Percentiles rank a stretch among this genome's conserved stretches.
Conservation (phyloP, 2,329 filamentous ascomycete genomes). For the Colletotrichum sp. region DNA sequence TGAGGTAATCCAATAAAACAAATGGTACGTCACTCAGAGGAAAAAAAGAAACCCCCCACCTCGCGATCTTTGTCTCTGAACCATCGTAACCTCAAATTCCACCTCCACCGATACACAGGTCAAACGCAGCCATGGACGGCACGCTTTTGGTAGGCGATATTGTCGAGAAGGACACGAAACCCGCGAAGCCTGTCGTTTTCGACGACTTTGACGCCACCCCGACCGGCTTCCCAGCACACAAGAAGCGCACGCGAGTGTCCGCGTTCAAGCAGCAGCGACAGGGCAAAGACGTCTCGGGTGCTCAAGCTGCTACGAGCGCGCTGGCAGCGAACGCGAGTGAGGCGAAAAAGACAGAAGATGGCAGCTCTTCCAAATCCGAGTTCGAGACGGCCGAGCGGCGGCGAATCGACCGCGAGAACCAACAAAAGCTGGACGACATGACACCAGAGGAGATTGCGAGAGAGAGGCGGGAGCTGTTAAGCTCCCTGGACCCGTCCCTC, state of each 20-base stretch:
- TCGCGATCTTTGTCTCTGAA: not conserved
- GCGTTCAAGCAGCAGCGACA: constrained; percentile 78
- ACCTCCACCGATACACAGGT: not conserved
- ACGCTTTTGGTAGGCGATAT: constrained; percentile 75
- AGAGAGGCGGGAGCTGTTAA: constrained; percentile 81
- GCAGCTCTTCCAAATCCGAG: constrained; percentile 21
- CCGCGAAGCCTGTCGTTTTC: constrained; percentile 66
- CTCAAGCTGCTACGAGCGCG: constrained; percentile 20
- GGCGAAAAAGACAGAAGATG: constrained; percentile 18
- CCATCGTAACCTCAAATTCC: not conserved
- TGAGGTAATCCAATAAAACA: constrained; percentile 6
- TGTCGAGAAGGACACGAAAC: constrained; percentile 71
- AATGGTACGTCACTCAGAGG: not conserved
- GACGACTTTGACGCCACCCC: constrained; percentile 61
- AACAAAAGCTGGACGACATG: constrained; percentile 76
- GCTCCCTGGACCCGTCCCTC: constrained; percentile 75
- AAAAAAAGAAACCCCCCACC: not conserved
- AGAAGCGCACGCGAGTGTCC: constrained; percentile 74
- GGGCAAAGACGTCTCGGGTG: constrained; percentile 29
- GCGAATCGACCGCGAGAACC: constrained; percentile 85
- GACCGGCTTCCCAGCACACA: constrained; percentile 88
- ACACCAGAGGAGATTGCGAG: constrained; percentile 79
- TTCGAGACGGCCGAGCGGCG: constrained; percentile 64
- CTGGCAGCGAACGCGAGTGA: not conserved
- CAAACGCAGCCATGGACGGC: constrained; percentile 31